Base-by-base conservation (phyloP, 768 basidiomycete species). In the Phaffia australis region DNA sequence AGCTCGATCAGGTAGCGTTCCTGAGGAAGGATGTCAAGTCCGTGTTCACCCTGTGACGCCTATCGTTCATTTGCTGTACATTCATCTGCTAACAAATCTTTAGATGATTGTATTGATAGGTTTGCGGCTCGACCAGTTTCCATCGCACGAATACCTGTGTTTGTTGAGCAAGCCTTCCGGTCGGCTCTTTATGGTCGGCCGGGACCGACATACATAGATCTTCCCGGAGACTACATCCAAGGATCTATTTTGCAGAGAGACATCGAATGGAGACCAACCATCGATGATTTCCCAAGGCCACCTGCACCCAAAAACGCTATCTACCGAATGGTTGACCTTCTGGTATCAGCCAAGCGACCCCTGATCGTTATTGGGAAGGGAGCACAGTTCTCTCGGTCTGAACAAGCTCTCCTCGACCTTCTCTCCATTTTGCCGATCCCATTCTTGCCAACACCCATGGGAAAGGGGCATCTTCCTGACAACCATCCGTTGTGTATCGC, bases 381-480 rank as follows among this genome's bases (percentile, higher is more conserved):
- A 15, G 71, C 71, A 9, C 71, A 71, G n/a, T 70, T 68, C 56
- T 63, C 71, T 21, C 56, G 63, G 15, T 63, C 71, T 7, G 71
- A 71, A 47, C 29, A 47, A 18, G 42, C 66, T 21, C 32, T 71
- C 18, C 30, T 51, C 21, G n/a, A 19, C 4, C 61, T 71, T n/a
- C 46, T 71, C 48, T 48, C 59, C 18, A 46, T 65, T 3, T 35
- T 71, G 4, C 66, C 66, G 8, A 56, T 71, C 19, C 71, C 71
- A 6, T 71, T 71, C 50, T 56, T 71, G 1, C 68, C 71, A 2
- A 71, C 71, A 15, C 71, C 71, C 1, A 71, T 71, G 71, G 71
- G 71, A 0, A 71, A 71, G 47, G 71, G 71, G 16, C 59, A 68
- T 23, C n/a, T 71, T 25, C 64, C 71, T 3, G 71, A 71, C 60